A percentile compares a stretch with the other conserved stretches of the same genome.
Conservation (phyloP, 106 monocot species). For the Platanthera zijinensis region DNA sequence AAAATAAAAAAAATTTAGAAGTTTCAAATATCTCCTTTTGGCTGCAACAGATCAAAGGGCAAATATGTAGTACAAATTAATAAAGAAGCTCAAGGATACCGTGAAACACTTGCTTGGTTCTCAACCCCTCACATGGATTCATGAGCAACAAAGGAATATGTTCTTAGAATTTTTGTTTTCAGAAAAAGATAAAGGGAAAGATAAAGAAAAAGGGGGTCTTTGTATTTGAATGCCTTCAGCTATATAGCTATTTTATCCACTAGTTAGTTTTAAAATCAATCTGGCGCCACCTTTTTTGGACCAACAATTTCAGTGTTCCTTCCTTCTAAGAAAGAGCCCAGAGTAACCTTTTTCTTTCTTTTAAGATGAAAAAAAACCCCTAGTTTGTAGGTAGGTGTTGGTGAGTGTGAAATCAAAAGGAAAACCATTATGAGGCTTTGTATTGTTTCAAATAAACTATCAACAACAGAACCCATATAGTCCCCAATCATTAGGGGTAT, state of each 20-base stretch:
- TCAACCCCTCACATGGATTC: slow-evolving; percentile 4
- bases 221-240: not conserved
- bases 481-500: no score
- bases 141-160: slow-evolving; percentile 7
- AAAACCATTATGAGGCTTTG: no score
- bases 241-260: not conserved
- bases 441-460: no score
- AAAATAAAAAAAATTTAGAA: not conserved
- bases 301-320: not conserved
- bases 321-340: not conserved
- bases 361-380: not conserved
- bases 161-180: slow-evolving; percentile 4
- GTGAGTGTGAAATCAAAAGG: no score
- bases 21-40: slow-evolving; percentile 17
- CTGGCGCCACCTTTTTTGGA: not conserved
- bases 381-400: no score
- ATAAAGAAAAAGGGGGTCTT: slow-evolving; percentile 7
- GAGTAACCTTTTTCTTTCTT: not conserved
- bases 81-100: not conserved
- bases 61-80: no score
- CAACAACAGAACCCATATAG: no score
- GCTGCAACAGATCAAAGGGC: slow-evolving; percentile 11
- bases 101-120: not conserved
- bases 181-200: slow-evolving; percentile 18
- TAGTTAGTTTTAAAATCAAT: not conserved